Percentiles rank a stretch among this genome's conserved stretches.
Evolutionary conservation across 2,329 filamentous ascomycete species (phyloP).

Genomic region (Colletotrichum sp.): DNA sequence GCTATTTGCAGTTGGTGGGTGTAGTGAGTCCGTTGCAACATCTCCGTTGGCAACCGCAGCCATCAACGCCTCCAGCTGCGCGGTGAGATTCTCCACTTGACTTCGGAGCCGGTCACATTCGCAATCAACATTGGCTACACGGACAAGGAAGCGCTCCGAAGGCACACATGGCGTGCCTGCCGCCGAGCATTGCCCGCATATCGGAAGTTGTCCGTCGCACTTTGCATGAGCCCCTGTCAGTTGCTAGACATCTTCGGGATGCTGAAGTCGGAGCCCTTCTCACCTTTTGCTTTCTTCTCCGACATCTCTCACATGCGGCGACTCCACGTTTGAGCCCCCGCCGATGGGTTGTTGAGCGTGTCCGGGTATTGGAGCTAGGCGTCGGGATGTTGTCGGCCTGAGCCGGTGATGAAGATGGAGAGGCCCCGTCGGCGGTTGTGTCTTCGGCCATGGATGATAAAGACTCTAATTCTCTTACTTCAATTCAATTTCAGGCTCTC

Average conservation of each 20-base stretch:
- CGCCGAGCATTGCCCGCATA: background rate
- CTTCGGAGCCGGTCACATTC: background rate
- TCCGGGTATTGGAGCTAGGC: background rate
- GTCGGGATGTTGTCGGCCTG: background rate
- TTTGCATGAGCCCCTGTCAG: background rate
- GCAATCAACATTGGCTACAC: background rate
- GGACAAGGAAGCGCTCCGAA: slow-evolving; percentile 9
- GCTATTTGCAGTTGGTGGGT: background rate
- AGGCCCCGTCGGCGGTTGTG: background rate
- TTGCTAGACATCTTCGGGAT: background rate
- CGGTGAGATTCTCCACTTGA: background rate
- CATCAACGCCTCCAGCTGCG: background rate
- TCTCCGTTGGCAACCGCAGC: background rate
- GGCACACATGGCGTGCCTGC: background rate
- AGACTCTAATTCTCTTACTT: background rate
- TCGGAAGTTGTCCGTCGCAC: slow-evolving; percentile 14
- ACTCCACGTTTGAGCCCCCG: slow-evolving; percentile 2
- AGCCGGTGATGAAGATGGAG: background rate
- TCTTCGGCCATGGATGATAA: background rate
- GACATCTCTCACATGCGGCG: slow-evolving; percentile 12
- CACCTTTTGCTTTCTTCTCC: slow-evolving; percentile 11
- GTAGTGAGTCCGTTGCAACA: background rate
- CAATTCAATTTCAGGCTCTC: background rate
- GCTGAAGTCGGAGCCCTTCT: background rate
- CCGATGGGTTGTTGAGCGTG: background rate